Base-by-base conservation (phyloP, 108 stramenopile genomes). In the Skeletonema marinoi region DNA sequence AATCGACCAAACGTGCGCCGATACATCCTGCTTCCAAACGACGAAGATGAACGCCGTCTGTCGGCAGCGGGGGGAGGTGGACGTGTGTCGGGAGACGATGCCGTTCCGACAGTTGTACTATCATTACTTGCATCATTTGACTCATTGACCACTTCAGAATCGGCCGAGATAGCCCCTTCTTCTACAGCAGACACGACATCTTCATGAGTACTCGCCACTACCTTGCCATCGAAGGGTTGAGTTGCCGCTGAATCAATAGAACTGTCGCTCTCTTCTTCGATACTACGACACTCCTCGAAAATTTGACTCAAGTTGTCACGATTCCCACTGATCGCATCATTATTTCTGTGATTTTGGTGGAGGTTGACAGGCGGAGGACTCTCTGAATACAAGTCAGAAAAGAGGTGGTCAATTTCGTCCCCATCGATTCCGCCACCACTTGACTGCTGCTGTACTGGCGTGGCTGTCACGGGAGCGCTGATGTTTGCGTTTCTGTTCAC, bases 321-420 rank as follows among this genome's bases (percentile, higher is more conserved):
- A 21, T 19, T 58, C 7, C 54, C 62, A 21, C 1, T 67, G 32
- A 66, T 46, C 0, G n/a, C 61, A 13, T 38, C 63, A 48, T 48
- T 21, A 21, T 14, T 13, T 4, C 41, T 42, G 0, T 48, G 36
- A 6, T 51, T 51, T 10, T 73, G 77, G 36, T 82, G 86, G 16
- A 88, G 87, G 81, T 92, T 81, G 32, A 94, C 61, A 41, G 93
- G 88, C 13, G 70, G 72, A 0, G 94, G 94, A 32, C 75, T 89
- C 71, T 92, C 92, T 4, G 92, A 88, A 67, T 95, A 95, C 21
- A 95, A 83, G 33, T 95, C 94, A 9, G 88, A 87, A 71, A 95
- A 95, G 10, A 94, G 78, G 19, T 68, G 78, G 19, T 68, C 35
- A 68, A 89, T 83, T 36, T 78, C 76, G 25, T 93, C 92, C 25